Evolutionary conservation across 805 yeast genomes (phyloP).

Genomic region (Pichia phayaonensis): DNA sequence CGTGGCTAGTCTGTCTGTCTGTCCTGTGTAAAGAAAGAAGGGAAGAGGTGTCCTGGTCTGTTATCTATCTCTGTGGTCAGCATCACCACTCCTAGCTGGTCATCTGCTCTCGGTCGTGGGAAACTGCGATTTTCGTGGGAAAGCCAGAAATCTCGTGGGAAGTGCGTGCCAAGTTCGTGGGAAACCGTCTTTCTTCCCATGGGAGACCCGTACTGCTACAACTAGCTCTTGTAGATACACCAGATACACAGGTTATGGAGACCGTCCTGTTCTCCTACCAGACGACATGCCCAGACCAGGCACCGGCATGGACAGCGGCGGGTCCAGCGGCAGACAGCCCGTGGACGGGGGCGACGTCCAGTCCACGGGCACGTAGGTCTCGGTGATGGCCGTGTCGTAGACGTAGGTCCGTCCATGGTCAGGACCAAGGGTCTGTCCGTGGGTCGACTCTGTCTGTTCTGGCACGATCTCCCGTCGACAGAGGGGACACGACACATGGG

Average conservation of each 20-base stretch:
- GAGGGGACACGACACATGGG: slow-evolving; percentile 71
- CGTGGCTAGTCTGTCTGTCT: too few relatives aligned
- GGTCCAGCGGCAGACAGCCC: slow-evolving; percentile 19
- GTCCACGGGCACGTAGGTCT: slow-evolving; percentile 24
- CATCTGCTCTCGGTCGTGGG: too few relatives aligned
- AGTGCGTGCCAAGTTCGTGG: too few relatives aligned
- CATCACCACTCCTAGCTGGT: too few relatives aligned
- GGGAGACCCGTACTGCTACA: too few relatives aligned
- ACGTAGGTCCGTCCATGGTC: slow-evolving; percentile 10
- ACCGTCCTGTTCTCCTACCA: slow-evolving; percentile 24
- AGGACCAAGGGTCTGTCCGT: too few relatives aligned
- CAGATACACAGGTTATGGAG: neutral
- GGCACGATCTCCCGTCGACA: slow-evolving; percentile 53
- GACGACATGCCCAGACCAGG: slow-evolving; percentile 21
- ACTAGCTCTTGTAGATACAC: too few relatives aligned
- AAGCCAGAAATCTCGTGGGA: neutral
- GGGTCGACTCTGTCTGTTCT: slow-evolving; percentile 15
- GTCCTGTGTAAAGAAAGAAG: too few relatives aligned
- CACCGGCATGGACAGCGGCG: slow-evolving; percentile 23
- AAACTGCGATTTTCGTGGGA: neutral
- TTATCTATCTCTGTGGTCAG: too few relatives aligned
- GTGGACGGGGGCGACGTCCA: slow-evolving; percentile 21
- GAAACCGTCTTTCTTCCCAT: too few relatives aligned
- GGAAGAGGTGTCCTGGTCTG: too few relatives aligned
- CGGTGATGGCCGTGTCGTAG: slow-evolving; percentile 26